A percentile compares a stretch with the other conserved stretches of the same genome.
Evolutionary conservation across 371 early-diverging fungal genomes (phyloP).

Genomic region (Mortierella sp.): DNA sequence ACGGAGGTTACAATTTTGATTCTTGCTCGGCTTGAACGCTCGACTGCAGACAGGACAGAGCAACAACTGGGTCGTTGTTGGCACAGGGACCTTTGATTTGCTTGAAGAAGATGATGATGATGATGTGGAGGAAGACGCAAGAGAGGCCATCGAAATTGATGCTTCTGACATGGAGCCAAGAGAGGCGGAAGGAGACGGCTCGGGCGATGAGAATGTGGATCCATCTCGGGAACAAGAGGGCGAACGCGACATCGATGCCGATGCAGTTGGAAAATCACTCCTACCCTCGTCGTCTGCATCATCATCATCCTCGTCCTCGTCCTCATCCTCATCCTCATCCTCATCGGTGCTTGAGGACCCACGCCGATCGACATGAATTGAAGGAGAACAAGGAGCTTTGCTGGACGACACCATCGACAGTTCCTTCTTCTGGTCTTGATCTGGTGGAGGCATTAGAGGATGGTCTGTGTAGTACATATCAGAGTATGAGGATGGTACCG

Average conservation of each 20-base stretch:
- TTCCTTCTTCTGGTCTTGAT: too few species aligned
- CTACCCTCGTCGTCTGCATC: conserved; percentile 16
- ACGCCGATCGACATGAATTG: not conserved
- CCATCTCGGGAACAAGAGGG: conserved; percentile 24
- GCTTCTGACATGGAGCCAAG: conserved; percentile 35
- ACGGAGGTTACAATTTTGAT: conserved; percentile 48
- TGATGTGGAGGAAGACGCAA: conserved; percentile 17
- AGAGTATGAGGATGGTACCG: conserved; percentile 3
- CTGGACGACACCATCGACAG: conserved; percentile 14
- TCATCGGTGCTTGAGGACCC: not conserved
- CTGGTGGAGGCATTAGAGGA: conserved; percentile 22
- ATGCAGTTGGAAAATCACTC: too few species aligned
- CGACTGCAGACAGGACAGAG: conserved; percentile 46
- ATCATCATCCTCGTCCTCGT: conserved; percentile 2
- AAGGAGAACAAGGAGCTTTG: not conserved
- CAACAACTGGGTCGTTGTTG: conserved; percentile 33
- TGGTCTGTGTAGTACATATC: conserved; percentile 14
- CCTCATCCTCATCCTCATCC: not conserved
- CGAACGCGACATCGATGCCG: conserved; percentile 22
- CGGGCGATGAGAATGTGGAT: conserved; percentile 23
- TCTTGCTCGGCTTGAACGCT: conserved; percentile 51
- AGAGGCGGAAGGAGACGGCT: conserved; percentile 21
- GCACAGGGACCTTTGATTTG: conserved; percentile 7
- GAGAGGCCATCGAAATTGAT: conserved; percentile 32
- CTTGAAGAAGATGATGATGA: conserved; percentile 2